Evolutionary conservation across 2,329 filamentous ascomycete species (phyloP).

Genomic region (Colletotrichum limetticola): DNA sequence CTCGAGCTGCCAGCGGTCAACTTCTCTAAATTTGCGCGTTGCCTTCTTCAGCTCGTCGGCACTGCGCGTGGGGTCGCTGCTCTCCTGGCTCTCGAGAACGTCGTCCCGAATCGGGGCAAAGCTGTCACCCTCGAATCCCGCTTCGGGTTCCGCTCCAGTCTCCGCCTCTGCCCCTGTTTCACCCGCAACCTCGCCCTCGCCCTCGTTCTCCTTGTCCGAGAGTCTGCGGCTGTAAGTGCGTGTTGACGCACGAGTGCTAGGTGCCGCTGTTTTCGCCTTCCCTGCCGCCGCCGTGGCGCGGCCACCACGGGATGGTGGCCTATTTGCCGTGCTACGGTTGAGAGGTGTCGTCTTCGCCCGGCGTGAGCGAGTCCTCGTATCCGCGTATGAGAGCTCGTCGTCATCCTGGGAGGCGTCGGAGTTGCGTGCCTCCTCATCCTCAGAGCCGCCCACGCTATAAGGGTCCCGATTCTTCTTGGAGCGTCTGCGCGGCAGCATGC

Average conservation of each 20-base stretch:
- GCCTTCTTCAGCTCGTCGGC: constrained; percentile 68
- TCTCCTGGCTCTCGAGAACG: constrained; percentile 45
- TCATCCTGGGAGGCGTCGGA: constrained; percentile 62
- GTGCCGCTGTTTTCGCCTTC: constrained; percentile 34
- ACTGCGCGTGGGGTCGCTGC: constrained; percentile 43
- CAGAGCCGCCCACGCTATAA: constrained; percentile 47
- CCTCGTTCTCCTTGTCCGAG: constrained; percentile 70
- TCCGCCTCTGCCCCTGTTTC: constrained; percentile 44
- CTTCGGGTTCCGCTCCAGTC: constrained; percentile 41
- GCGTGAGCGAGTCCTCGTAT: constrained; percentile 48
- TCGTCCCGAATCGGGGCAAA: constrained; percentile 59
- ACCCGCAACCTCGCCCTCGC: constrained; percentile 47
- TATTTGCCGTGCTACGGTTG: constrained; percentile 42
- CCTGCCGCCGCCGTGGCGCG: constrained; percentile 37
- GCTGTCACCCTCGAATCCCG: constrained; percentile 33
- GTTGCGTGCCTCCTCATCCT: constrained; percentile 60
- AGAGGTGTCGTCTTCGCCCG: constrained; percentile 44
- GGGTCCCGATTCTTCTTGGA: constrained; percentile 52
- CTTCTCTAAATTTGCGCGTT: constrained; percentile 73
- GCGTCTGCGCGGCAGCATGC: constrained; percentile 63
- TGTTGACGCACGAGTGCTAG: constrained; percentile 40
- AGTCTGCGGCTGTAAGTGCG: constrained; percentile 61
- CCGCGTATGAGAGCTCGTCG: constrained; percentile 64
- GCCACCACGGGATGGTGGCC: constrained; percentile 35
- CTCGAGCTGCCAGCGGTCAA: constrained; percentile 75